Conservation (phyloP, 2,329 filamentous ascomycete genomes). For the Ampelomyces quisqualis region DNA sequence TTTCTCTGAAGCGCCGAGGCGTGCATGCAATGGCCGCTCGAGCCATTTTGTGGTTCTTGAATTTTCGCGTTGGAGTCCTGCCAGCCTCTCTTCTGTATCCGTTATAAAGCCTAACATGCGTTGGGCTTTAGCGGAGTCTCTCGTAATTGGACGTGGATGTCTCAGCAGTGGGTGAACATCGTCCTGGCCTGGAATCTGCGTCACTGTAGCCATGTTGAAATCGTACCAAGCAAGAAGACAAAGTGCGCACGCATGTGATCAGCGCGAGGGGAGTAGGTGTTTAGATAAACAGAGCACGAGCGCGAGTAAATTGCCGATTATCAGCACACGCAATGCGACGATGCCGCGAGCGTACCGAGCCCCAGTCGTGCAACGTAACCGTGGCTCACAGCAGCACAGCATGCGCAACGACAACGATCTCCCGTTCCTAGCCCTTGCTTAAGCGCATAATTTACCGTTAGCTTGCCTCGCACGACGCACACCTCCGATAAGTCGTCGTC, state of each 20-base stretch:
- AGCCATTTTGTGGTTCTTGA: conserved; percentile 32
- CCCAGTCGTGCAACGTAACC: conserved; percentile 23
- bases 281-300: conserved; percentile 8
- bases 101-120: conserved; percentile 29
- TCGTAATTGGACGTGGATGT: conserved; percentile 28
- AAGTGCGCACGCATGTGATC: too few species aligned
- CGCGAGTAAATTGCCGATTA: conserved; percentile 23
- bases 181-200: conserved; percentile 20
- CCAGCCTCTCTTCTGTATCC: conserved; percentile 22
- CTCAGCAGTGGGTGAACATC: conserved; percentile 27
- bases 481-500: conserved; percentile 26
- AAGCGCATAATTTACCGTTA: conserved; percentile 21
- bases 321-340: conserved; percentile 23
- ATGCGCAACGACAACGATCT: conserved; percentile 9
- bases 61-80: conserved; percentile 22
- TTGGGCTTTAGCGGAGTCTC: conserved; percentile 30
- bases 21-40: conserved; percentile 27
- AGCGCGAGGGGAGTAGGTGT: conserved; percentile 2
- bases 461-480: conserved; percentile 23
- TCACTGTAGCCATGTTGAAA: conserved; percentile 23
- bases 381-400: conserved; percentile 22
- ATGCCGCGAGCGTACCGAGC: conserved; percentile 18
- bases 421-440: conserved; percentile 27
- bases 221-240: not conserved
- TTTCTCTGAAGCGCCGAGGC: conserved; percentile 19